phyloP scores from a whole-genome alignment of 2,329 filamentous ascomycete genomes.

The Trichoderma sp. region DNA sequence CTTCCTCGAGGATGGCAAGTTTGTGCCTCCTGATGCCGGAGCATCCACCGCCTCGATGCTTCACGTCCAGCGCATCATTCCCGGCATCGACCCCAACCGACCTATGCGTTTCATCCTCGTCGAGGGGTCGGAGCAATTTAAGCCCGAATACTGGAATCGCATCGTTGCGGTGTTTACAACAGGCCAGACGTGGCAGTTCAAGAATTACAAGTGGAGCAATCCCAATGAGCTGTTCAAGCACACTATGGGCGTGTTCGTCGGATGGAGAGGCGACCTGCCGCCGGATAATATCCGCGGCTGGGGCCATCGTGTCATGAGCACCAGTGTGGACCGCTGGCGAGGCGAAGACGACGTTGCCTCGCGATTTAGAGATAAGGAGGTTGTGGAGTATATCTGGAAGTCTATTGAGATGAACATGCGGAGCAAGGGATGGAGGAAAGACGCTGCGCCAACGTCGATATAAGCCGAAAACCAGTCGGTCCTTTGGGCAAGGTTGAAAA shows the following conservation, averaged over 20 bases:
- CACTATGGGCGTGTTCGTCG: constrained; percentile 82
- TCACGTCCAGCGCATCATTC: constrained; percentile 76
- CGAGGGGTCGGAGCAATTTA: constrained; percentile 90
- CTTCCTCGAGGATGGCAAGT: constrained; percentile 84
- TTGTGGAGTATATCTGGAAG: constrained; percentile 91
- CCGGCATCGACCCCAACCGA: constrained; percentile 64
- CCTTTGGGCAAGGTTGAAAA: not conserved
- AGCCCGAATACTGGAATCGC: constrained; percentile 94
- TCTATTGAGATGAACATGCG: constrained; percentile 85
- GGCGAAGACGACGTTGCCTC: constrained; percentile 51
- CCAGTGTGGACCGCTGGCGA: constrained; percentile 82
- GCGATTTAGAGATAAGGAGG: constrained; percentile 83
- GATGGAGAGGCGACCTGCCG: constrained; percentile 80
- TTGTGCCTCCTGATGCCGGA: constrained; percentile 70
- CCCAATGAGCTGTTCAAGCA: constrained; percentile 87
- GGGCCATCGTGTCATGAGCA: constrained; percentile 78
- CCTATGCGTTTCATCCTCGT: constrained; percentile 93
- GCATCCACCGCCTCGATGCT: constrained; percentile 73
- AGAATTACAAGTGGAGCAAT: constrained; percentile 93
- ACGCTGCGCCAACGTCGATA: constrained; percentile 60
- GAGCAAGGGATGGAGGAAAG: constrained; percentile 75
- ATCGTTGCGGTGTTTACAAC: constrained; percentile 97
- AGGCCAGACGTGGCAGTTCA: constrained; percentile 97
- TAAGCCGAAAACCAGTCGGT: not conserved
- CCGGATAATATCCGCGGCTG: constrained; percentile 78